Evolutionary conservation across 768 basidiomycete species (phyloP), one percentile per base, ranked within the genome.

Genomic region (Candolleomyces eurysporus): DNA sequence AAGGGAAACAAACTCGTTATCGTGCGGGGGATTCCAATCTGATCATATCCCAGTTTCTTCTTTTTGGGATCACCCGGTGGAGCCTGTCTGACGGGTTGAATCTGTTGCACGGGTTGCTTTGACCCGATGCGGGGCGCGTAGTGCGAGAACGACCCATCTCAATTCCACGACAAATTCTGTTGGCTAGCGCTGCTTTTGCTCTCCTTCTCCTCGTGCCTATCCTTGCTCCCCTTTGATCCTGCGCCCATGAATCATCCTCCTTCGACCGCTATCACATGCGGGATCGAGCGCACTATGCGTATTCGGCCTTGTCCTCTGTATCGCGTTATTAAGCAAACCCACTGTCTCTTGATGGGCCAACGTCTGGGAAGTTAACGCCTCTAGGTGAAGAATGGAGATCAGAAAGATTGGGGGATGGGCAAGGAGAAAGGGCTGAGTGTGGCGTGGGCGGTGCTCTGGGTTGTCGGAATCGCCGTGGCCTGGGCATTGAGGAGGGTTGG

Each of bases 291-390:
- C 84, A 5, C 76, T 79, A 5, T 88, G 88, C 5, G 76, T 87
- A 0, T 87, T 88, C 54, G 84, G 87, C 26, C 57, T 85, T 17
- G 71, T 81, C 16, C 51, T 85, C 19, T 76, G 83, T 16, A 82
- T 87, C 40, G 78, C 88, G 2, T 69, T 89, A 22, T 76, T 90
- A 13, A 67, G 82, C 21, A 71, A 75, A 17, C 78, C 81, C 0
- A 69, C 75, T 19, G 73, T 81, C 13, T 65, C 65, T 19, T 67
- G 70, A 2, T 90, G 87, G 88, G 81, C 81, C 4, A 79, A 88
- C 65, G 77, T 81, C 10, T 89, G 85, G 85, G 82, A 84, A n/a
- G n/a, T n/a, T n/a, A n/a, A 60, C 79, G 87, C 13, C 71, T 86
- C 2, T 91, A 84, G 82, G 61, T 83, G n/a, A 56, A 55, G 5